Base-by-base conservation (phyloP, 306 rosid species). In the Trifolium repens region DNA sequence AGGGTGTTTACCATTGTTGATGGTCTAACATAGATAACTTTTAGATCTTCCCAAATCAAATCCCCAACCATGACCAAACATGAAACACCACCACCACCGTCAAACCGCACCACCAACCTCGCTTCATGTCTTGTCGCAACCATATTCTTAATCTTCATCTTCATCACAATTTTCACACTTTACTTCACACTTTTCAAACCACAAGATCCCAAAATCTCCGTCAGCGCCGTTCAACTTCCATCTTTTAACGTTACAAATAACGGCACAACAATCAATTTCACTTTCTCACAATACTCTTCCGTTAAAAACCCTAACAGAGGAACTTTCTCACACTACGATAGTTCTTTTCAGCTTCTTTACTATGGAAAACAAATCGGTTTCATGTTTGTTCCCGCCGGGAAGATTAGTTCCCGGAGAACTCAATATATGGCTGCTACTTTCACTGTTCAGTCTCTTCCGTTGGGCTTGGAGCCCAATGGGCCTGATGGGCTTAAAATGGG, bases 321-420 rank as follows among this genome's bases (percentile, higher is more conserved):
- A 61, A 19, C 76, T 9, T 91, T 94, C 77, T 73, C 88, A 27
- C 98, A 94, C 89, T 94, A 80, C 85, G 97, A 94, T 71, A 88
- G 96, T 73, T 83, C 90, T 3, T 89, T 94, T 59, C 96, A 91
- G 91, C 93, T 94, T 59, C 76, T 94, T 85, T 89, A 84, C 82
- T 75, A 87, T 58, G 96, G 98, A 9, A 74, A 4, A 3, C 96
- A 85, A 65, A 84, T 94, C 76, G 98, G 98, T 0, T 94, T 94
- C 89, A 80, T 94, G 96, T 94, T 94, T 81, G 91, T 94, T 2
- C 98, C 98, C 34, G 97, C 98, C 75, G 96, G 91, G 2, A 77
- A 79, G 74, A 86, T 94, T 84, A 89, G 81, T 42, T 79, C 97
- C 16, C 88, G 89, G 0, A 82, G 75, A 50, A 94, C 97, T 19